Evolutionary conservation across 257 asterid species (phyloP).

Genomic region (Misopates orontium): DNA sequence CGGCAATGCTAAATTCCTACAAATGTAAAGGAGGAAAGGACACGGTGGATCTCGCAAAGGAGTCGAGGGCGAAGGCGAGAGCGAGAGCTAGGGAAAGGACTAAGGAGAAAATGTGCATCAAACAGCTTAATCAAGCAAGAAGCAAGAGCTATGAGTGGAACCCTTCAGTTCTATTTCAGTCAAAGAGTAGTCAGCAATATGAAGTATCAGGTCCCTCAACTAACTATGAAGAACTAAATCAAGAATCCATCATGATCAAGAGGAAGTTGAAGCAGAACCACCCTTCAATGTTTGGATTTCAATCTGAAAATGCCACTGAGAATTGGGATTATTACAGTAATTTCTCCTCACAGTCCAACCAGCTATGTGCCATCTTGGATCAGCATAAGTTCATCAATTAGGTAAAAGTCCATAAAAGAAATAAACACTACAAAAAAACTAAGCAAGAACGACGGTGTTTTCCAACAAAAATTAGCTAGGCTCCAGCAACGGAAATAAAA

Average conservation of each 20-base stretch:
- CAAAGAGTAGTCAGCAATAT: neutral
- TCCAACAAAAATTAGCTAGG: too few species aligned
- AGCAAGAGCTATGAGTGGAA: neutral
- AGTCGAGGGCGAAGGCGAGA: conserved; percentile 83
- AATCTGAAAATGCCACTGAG: conserved; percentile 14
- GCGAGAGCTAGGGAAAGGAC: conserved; percentile 96
- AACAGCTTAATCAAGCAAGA: conserved; percentile 33
- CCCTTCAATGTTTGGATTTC: neutral
- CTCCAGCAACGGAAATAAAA: too few species aligned
- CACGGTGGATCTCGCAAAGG: conserved; percentile 35
- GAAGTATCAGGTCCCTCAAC: neutral
- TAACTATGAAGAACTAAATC: conserved; percentile 8
- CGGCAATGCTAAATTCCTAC: neutral
- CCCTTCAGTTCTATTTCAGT: too few species aligned
- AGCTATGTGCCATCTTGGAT: conserved; percentile 40
- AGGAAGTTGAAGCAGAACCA: neutral
- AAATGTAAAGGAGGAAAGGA: neutral
- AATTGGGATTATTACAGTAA: conserved; percentile 49
- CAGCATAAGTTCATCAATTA: conserved; percentile 48
- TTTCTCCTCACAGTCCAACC: conserved; percentile 37
- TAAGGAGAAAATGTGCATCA: conserved; percentile 51
- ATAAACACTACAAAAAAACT: conserved; percentile 5
- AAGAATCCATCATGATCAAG: neutral
- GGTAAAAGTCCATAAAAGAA: conserved; percentile 43
- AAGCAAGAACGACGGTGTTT: too few species aligned